Evolutionary conservation across 2,329 filamentous ascomycete genomes (phyloP).

Genomic region (Fusarium austroafricanum): DNA sequence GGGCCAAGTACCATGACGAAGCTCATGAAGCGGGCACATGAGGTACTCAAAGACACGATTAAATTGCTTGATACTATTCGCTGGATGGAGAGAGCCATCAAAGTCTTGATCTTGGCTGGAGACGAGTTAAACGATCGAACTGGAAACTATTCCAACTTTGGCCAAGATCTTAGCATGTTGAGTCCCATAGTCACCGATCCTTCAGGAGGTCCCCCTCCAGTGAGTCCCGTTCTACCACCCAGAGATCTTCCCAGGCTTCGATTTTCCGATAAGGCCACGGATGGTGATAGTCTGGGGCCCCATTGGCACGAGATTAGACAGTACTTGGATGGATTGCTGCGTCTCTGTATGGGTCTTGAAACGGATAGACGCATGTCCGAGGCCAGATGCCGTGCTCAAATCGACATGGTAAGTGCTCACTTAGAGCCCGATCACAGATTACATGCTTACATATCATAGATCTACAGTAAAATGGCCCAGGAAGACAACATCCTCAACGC

Average conservation of each 20-base stretch:
- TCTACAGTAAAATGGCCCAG: constrained; percentile 62
- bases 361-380: constrained; percentile 61
- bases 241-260: constrained; percentile 32
- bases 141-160: constrained; percentile 37
- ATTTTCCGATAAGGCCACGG: constrained; percentile 27
- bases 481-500: constrained; percentile 61
- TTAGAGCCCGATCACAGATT: too few relatives aligned
- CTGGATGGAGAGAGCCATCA: constrained; percentile 61
- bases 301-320: constrained; percentile 62
- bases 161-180: constrained; percentile 44
- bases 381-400: constrained; percentile 59
- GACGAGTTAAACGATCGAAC: constrained; percentile 55
- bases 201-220: constrained; percentile 41
- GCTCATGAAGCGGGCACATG: constrained; percentile 61
- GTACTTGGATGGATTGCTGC: constrained; percentile 58
- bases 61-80: constrained; percentile 59
- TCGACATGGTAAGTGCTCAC: constrained; percentile 56
- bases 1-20: constrained; percentile 59
- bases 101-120: constrained; percentile 57
- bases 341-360: constrained; percentile 58
- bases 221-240: constrained; percentile 43
- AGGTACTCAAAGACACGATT: constrained; percentile 59
- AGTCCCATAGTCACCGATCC: constrained; percentile 40
- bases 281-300: constrained; percentile 48
- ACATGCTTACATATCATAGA: constrained; percentile 45